Percentiles rank a stretch among this genome's conserved stretches.
These are phyloP conservation scores for Pyrenochaeta sp. DNA, from an alignment of 2,329 filamentous ascomycete genomes.

Conservation along the genomic window DNA sequence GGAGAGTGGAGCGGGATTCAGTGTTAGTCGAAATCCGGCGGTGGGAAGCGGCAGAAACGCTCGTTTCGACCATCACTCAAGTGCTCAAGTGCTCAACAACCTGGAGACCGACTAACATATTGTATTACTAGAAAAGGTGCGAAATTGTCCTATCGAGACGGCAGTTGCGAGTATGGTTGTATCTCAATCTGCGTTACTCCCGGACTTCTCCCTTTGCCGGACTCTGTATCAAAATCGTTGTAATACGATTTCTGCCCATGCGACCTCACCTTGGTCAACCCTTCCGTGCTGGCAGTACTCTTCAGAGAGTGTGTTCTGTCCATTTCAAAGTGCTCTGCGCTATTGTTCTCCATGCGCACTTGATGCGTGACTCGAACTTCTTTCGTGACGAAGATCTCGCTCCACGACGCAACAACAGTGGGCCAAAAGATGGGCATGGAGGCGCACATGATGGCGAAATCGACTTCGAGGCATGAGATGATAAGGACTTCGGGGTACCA, in stretches of 20 bases:
- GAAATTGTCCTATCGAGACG: no score
- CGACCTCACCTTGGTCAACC: constrained; percentile 20
- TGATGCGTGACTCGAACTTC: constrained; percentile 42
- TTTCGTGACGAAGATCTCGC: constrained; percentile 43
- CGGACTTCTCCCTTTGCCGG: constrained; percentile 5
- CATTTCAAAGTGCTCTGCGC: constrained; percentile 26
- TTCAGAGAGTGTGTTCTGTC: constrained; percentile 23
- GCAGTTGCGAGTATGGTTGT: constrained; percentile 6
- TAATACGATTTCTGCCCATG: constrained; percentile 14
- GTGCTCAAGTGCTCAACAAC: no score
- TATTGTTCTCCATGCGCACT: constrained; percentile 18
- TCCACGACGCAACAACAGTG: constrained; percentile 32
- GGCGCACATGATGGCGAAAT: constrained; percentile 46
- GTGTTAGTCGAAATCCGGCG: no score
- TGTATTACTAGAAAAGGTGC: neutral
- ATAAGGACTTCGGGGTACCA: constrained; percentile 39
- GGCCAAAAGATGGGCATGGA: constrained; percentile 50
- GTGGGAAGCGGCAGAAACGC: no score
- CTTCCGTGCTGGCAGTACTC: constrained; percentile 30
- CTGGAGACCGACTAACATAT: no score
- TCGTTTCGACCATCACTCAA: no score
- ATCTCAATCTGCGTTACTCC: constrained; percentile 12
- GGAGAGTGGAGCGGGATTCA: no score
- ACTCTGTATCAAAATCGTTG: constrained; percentile 17
- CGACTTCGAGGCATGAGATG: constrained; percentile 42